Conservation (phyloP, 1,284 basidiomycete genomes). For the Leccinum fuscescens region DNA sequence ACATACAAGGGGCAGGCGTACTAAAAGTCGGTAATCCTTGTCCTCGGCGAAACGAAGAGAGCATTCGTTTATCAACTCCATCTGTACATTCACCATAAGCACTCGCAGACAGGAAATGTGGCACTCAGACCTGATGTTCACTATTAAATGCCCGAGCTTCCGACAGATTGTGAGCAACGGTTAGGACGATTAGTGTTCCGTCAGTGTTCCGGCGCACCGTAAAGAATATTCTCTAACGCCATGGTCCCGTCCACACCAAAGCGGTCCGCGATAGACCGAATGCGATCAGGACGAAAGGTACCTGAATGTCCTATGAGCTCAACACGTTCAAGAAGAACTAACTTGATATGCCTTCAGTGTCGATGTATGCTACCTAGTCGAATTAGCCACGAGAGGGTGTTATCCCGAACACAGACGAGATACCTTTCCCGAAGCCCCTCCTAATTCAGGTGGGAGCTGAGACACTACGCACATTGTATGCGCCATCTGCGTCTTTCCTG, state of each 20-base stretch:
- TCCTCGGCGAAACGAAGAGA: conserved; percentile 81
- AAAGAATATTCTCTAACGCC: conserved; percentile 85
- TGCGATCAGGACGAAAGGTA: conserved; percentile 91
- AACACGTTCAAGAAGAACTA: background rate
- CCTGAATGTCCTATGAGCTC: conserved; percentile 42
- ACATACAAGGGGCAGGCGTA: conserved; percentile 27
- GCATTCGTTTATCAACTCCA: conserved; percentile 85
- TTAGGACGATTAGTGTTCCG: background rate
- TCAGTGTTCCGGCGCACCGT: conserved; percentile 47
- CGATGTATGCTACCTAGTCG: conserved; percentile 83
- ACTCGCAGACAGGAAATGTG: background rate
- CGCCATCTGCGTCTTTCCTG: conserved; percentile 88
- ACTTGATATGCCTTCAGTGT: conserved; percentile 72
- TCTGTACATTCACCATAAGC: conserved; percentile 41
- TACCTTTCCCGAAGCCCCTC: conserved; percentile 87
- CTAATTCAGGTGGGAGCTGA: conserved; percentile 86
- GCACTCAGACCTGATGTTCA: conserved; percentile 68
- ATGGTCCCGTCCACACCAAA: conserved; percentile 87
- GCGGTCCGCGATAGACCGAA: conserved; percentile 84
- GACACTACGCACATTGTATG: conserved; percentile 90
- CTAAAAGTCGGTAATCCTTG: conserved; percentile 75
- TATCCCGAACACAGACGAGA: conserved; percentile 2
- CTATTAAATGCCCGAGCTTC: conserved; percentile 82
- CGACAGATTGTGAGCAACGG: conserved; percentile 1
- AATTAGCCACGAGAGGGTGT: conserved; percentile 1